Percentiles rank a stretch among this genome's conserved stretches.
Evolutionary conservation across 495 filamentous ascomycete genomes (phyloP).

Genomic region (Ramalina intermedia): DNA sequence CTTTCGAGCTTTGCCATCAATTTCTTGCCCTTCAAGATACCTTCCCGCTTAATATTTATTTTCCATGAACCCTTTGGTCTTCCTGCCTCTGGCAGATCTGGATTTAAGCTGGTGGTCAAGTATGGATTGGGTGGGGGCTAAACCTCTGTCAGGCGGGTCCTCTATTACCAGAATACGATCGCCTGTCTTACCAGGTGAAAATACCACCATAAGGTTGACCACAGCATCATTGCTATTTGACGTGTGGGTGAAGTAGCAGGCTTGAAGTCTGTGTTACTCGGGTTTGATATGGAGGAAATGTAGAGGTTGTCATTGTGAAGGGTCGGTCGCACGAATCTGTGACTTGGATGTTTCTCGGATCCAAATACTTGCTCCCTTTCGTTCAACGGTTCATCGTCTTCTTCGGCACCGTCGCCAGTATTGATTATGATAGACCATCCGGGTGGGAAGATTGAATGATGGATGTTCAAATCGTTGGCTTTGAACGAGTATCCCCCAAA

Average conservation of each 20-base stretch:
- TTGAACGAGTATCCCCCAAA: constrained; percentile 87
- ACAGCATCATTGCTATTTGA: constrained; percentile 91
- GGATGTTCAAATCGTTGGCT: constrained; percentile 52
- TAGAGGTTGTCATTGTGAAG: constrained; percentile 67
- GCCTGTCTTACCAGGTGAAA: constrained; percentile 52
- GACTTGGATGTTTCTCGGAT: constrained; percentile 25
- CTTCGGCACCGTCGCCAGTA: constrained; percentile 42
- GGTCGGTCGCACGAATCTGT: constrained; percentile 58
- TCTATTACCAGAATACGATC: not conserved
- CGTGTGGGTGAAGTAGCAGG: constrained; percentile 63
- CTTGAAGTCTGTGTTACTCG: constrained; percentile 64
- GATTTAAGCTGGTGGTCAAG: constrained; percentile 46
- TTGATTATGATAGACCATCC: constrained; percentile 83
- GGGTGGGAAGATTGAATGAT: constrained; percentile 57
- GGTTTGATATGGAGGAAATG: constrained; percentile 80
- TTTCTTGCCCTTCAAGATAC: constrained; percentile 68
- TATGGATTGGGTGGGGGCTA: constrained; percentile 34
- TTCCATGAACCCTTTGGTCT: constrained; percentile 78
- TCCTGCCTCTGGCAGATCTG: constrained; percentile 48
- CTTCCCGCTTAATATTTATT: constrained; percentile 70
- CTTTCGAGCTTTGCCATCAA: constrained; percentile 81
- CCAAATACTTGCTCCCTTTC: constrained; percentile 12
- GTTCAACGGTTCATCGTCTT: constrained; percentile 12
- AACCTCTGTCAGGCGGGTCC: constrained; percentile 5
- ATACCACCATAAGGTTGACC: constrained; percentile 92